Percentiles rank a stretch among this genome's conserved stretches.
Conservation (phyloP, 75 land plant species). For the Isoetes taiwanensis region DNA sequence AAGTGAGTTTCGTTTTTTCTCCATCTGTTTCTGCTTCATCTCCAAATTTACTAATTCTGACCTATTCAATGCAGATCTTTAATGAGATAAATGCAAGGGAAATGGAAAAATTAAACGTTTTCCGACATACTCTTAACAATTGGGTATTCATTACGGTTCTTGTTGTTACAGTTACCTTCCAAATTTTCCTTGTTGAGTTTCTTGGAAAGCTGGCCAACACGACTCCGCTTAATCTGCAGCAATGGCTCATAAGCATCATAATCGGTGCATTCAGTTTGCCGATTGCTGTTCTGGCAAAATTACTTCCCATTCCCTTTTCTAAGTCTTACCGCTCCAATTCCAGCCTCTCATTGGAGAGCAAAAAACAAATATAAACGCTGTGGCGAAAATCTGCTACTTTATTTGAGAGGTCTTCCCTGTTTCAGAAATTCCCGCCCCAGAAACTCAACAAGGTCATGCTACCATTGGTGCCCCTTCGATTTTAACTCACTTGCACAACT, state of each 20-base stretch:
- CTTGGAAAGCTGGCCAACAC: slow-evolving; percentile 84
- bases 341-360: too few relatives aligned
- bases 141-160: slow-evolving; percentile 56
- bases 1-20: slow-evolving; percentile 33
- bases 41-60: background rate
- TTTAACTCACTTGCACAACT: too few relatives aligned
- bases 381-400: too few relatives aligned
- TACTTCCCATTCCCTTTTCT: too few relatives aligned
- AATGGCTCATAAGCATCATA: slow-evolving; percentile 48
- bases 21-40: background rate
- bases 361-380: too few relatives aligned
- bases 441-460: too few relatives aligned
- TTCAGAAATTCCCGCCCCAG: too few relatives aligned
- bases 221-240: slow-evolving; percentile 54
- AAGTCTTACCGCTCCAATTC: too few relatives aligned
- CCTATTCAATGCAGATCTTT: slow-evolving; percentile 46
- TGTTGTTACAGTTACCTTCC: slow-evolving; percentile 54
- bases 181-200: slow-evolving; percentile 66
- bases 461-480: too few relatives aligned
- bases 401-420: too few relatives aligned
- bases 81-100: slow-evolving; percentile 89
- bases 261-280: slow-evolving; percentile 48
- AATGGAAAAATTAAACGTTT: slow-evolving; percentile 82
- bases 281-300: slow-evolving; percentile 39
- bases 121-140: slow-evolving; percentile 59